phyloP scores from a whole-genome alignment of 1,139 yeast species.

The Zygoascus hellenicus region DNA sequence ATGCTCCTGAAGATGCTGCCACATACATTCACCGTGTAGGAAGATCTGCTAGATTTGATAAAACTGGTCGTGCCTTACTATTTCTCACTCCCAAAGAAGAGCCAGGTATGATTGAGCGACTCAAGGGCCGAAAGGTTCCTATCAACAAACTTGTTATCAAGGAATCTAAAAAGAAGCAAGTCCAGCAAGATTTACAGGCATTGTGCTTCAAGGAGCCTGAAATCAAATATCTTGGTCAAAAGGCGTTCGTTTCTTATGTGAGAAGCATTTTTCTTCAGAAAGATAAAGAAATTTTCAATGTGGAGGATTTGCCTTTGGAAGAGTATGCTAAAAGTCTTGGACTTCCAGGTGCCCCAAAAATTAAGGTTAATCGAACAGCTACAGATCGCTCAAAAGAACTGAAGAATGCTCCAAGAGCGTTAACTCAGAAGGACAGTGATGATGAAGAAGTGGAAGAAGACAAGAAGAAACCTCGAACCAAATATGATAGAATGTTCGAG shows the following conservation, averaged over 20 bases:
- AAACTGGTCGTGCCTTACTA: slow-evolving; percentile 77
- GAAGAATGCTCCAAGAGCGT: slow-evolving; percentile 75
- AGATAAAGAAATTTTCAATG: slow-evolving; percentile 73
- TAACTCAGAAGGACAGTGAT: slow-evolving; percentile 55
- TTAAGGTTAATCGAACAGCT: slow-evolving; percentile 54
- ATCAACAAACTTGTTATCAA: slow-evolving; percentile 70
- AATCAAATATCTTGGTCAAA: slow-evolving; percentile 86
- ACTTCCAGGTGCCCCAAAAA: slow-evolving; percentile 92
- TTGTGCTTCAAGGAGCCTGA: slow-evolving; percentile 89
- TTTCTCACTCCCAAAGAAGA: slow-evolving; percentile 83
- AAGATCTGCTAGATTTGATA: slow-evolving; percentile 90
- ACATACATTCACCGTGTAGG: slow-evolving; percentile 97
- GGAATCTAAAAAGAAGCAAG: slow-evolving; percentile 69
- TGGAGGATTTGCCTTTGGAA: slow-evolving; percentile 73
- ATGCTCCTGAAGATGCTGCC: slow-evolving; percentile 92
- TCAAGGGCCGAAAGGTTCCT: slow-evolving; percentile 59
- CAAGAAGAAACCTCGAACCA: slow-evolving; percentile 62
- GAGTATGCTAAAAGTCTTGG: slow-evolving; percentile 85
- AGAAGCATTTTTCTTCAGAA: slow-evolving; percentile 80
- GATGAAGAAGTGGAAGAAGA: slow-evolving; percentile 25
- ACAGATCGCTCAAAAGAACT: slow-evolving; percentile 53
- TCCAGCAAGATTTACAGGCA: slow-evolving; percentile 79
- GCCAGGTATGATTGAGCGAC: slow-evolving; percentile 62
- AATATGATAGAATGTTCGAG: slow-evolving; percentile 93
- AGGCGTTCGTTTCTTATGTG: slow-evolving; percentile 88